Base-by-base conservation (phyloP, 1,284 basidiomycete genomes). In the Apiotrichum gracile region DNA sequence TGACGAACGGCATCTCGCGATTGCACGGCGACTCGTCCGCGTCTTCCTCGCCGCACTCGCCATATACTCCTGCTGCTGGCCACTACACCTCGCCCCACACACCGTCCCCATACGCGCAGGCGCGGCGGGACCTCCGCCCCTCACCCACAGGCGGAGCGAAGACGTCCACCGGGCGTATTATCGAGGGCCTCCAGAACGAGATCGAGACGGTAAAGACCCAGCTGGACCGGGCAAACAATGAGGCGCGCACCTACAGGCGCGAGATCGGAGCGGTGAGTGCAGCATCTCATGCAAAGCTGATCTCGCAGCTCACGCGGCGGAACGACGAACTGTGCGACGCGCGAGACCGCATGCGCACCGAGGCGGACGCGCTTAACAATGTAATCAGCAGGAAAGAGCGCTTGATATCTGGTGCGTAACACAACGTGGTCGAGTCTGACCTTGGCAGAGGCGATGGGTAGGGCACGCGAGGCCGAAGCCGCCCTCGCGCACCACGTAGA, bases 241-340 rank as follows among this genome's bases (percentile, higher is more conserved):
- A 75, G 38, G 52, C 69, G 2, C 60, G 68, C 43, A 63, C 60
- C 38, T 59, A 62, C 47, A 64, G 65, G 35, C 49, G 68, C 24
- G 58, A 69, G 17, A 65, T 72, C 16, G 66, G 62, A 22, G 62
- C 61, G 29, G 70, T 70, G 37, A 54, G 70, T 62, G 12, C 3
- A 12, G n/a, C 29, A 2, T 16, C 4, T 13, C 10, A 14, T 25
- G 2, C 55, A 22, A 58, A 25, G 14, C 12, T 12, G 35, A 12
- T 34, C 9, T 44, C 22, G 4, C 52, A 75, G 68, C 59, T 76
- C 21, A 73, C 72, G 3, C 53, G 72, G n/a, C 68, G 70, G 52
- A 70, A 59, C 19, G 74, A 74, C 43, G 73, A 73, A 57, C 58
- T 74, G 29, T 68, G 70, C 45, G 73, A 74, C 49, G 72, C 70